Evolutionary conservation across 1,284 basidiomycete genomes (phyloP).

Genomic region (Mycosarcoma maydis): DNA sequence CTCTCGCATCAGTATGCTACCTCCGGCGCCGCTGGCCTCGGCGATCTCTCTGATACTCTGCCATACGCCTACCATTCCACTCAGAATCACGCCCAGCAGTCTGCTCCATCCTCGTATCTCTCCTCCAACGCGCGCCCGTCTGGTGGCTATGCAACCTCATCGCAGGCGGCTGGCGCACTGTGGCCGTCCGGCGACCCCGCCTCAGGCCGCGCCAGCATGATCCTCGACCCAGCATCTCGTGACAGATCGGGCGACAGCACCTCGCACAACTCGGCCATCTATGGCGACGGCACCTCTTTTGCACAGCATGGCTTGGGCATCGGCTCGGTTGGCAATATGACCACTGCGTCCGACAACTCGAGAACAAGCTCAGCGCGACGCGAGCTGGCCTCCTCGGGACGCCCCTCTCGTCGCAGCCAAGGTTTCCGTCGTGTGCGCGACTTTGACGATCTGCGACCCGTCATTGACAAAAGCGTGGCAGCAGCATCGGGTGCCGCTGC

Average conservation of each 20-base stretch:
- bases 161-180: constrained; percentile 6
- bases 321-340: constrained; percentile 34
- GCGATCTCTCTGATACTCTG: constrained; percentile 36
- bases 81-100: constrained; percentile 23
- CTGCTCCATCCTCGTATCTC: constrained; percentile 16
- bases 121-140: constrained; percentile 10
- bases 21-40: constrained; percentile 19
- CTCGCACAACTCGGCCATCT: constrained; percentile 37
- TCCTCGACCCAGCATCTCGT: constrained; percentile 20
- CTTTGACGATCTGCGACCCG: constrained; percentile 56
- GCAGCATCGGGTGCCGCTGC: constrained; percentile 44
- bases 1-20: constrained; percentile 25
- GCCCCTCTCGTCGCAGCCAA: constrained; percentile 37
- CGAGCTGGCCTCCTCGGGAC: constrained; percentile 12
- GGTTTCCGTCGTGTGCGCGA: constrained; percentile 61
- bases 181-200: constrained; percentile 22
- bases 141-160: constrained; percentile 3
- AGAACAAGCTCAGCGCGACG: constrained; percentile 23
- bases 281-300: constrained; percentile 25
- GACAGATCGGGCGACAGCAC: constrained; percentile 31
- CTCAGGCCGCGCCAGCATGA: constrained; percentile 36
- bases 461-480: constrained; percentile 48
- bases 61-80: constrained; percentile 41
- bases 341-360: constrained; percentile 45
- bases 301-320: constrained; percentile 41